Evolutionary conservation across 176 grass and related monocot species (phyloP).

Genomic region (Miscanthus lutarioriparius): DNA sequence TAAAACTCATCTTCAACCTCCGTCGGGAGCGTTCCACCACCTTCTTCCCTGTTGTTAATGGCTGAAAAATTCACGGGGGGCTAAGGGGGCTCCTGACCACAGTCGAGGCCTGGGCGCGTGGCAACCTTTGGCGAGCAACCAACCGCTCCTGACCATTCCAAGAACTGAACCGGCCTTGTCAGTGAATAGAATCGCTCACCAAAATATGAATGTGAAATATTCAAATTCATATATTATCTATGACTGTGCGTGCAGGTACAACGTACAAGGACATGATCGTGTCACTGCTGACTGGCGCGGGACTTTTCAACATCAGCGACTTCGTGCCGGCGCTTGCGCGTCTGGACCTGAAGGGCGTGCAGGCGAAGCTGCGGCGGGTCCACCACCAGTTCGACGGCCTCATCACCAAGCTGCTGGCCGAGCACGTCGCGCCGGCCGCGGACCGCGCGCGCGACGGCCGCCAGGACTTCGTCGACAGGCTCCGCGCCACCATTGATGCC

Average conservation of each 20-base stretch:
- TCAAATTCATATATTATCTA: too few relatives aligned
- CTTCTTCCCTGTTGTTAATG: too few relatives aligned
- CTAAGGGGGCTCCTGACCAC: too few relatives aligned
- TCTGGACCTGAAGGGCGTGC: constrained; percentile 83
- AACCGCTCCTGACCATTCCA: too few relatives aligned
- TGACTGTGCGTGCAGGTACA: constrained; percentile 39
- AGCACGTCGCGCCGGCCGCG: constrained; percentile 61
- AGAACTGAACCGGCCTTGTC: too few relatives aligned
- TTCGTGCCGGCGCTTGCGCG: constrained; percentile 75
- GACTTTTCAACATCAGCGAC: constrained; percentile 84
- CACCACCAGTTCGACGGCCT: constrained; percentile 73
- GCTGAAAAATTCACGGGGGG: too few relatives aligned
- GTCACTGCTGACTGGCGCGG: constrained; percentile 66
- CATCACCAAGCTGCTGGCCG: constrained; percentile 68
- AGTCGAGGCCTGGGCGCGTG: too few relatives aligned
- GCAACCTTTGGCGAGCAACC: too few relatives aligned
- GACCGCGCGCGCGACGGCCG: constrained; percentile 57
- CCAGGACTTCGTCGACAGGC: constrained; percentile 71
- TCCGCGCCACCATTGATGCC: constrained; percentile 44
- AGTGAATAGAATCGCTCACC: too few relatives aligned
- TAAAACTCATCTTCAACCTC: too few relatives aligned
- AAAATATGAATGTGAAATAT: too few relatives aligned
- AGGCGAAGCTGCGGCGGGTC: constrained; percentile 62
- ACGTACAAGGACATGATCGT: constrained; percentile 91
- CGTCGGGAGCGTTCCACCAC: too few relatives aligned